Evolutionary conservation across 2,329 filamentous ascomycete genomes (phyloP).

Genomic region (Polytolypa hystricis): DNA sequence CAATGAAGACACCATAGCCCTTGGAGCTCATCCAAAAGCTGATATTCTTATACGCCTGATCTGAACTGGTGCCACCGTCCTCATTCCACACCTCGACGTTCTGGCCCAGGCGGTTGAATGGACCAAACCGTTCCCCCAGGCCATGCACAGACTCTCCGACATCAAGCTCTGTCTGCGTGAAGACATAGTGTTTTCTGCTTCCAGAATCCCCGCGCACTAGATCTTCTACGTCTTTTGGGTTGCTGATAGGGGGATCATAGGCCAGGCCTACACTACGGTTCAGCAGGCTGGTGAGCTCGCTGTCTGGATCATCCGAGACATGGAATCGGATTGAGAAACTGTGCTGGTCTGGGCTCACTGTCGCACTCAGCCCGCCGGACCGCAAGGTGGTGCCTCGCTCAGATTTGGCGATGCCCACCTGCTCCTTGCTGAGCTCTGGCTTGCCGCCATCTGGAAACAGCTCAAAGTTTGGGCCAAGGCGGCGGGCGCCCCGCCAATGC

Average conservation of each 20-base stretch:
- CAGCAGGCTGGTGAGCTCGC: slow-evolving; percentile 44
- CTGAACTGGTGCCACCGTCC: slow-evolving; percentile 26
- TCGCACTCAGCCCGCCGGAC: slow-evolving; percentile 44
- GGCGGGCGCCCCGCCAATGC: slow-evolving; percentile 45
- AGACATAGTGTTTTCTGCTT: slow-evolving; percentile 1
- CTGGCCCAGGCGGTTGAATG: slow-evolving; percentile 62
- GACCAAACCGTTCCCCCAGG: slow-evolving; percentile 59
- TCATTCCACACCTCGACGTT: slow-evolving; percentile 46
- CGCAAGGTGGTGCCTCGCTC: slow-evolving; percentile 39
- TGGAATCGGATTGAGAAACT: slow-evolving; percentile 48
- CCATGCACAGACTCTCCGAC: too few species aligned
- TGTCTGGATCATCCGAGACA: slow-evolving; percentile 35
- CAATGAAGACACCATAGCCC: slow-evolving; percentile 61
- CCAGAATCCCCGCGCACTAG: not conserved
- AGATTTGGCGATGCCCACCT: slow-evolving; percentile 31
- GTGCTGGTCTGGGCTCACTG: slow-evolving; percentile 38
- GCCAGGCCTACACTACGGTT: slow-evolving; percentile 48
- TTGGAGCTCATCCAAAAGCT: slow-evolving; percentile 30
- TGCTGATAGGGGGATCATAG: slow-evolving; percentile 43
- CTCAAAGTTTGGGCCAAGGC: slow-evolving; percentile 47
- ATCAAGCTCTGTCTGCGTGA: slow-evolving; percentile 2
- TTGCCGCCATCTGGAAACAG: slow-evolving; percentile 43
- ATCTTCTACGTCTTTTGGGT: slow-evolving; percentile 22
- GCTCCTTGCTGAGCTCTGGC: slow-evolving; percentile 25
- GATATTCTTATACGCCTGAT: slow-evolving; percentile 12